Evolutionary conservation across 169 alveolate genomes (phyloP), one percentile per base, ranked within the genome.

Genomic region (Cryptosporidium parvum): DNA sequence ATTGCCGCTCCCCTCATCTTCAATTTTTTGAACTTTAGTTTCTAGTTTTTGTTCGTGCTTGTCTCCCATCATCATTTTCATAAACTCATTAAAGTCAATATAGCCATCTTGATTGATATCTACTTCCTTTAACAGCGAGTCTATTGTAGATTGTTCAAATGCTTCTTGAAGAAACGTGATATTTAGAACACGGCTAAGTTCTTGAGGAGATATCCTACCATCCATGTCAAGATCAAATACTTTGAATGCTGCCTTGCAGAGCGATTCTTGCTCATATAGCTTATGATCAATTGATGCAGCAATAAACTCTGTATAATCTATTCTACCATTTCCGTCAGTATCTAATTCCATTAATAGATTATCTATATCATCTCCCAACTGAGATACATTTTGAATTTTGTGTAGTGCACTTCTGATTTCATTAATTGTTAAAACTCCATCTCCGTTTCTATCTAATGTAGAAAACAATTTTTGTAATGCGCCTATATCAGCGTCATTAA

Each of bases 241-340:
- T 45, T 94, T 94, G 91, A 97, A 97, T 52, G 98, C 99, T 62
- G 94, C 95, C 93, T 93, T 93, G 75, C 97, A 94, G 48, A 96
- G 92, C 35, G 95, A 96, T 89, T 93, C 95, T 85, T 95, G 97
- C 58, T 92, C 93, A 85, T 96, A 93, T 9, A 93, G 85, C 69
- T 94, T 85, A 86, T 95, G 96, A 87, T 97, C 98, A 42, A 96
- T 86, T 44, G 97, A 92, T n/a, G 99, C 99, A 7, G 99, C 98
- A 58, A 97, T 75, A 91, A 97, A 97, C 91, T 97, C 99, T 14
- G 98, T 96, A 92, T 97, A 97, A 73, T 97, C 99, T 33, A 94
- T 96, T n/a, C 95, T 89, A 56, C 98, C 98, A 84, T 93, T 94
- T 8, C 97, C 97, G 91, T 96, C 96, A 9, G 97, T 96, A 75